These are phyloP conservation scores for Trifolium fragiferum DNA, from an alignment of 306 rosid genomes.

Conservation along the genomic window DNA sequence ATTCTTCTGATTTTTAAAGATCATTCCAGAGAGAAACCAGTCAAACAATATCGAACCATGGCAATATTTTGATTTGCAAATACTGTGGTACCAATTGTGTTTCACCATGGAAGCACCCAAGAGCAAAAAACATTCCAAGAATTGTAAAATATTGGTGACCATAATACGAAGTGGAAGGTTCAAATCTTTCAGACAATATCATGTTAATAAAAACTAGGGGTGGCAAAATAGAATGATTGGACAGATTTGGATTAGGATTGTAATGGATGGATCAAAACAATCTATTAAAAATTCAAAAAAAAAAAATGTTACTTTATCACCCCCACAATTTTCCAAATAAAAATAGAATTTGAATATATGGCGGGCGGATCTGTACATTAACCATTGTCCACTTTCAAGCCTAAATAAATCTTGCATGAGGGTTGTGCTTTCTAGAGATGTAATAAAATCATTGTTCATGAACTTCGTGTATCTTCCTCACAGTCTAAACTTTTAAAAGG, in stretches of 20 bases:
- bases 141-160: constrained; percentile 1
- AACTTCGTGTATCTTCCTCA: not conserved
- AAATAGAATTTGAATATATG: not conserved
- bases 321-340: not conserved
- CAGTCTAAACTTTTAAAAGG: not conserved
- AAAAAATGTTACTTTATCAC: not conserved
- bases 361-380: not conserved
- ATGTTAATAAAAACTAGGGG: constrained; percentile 2
- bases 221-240: too few species aligned
- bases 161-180: constrained; percentile 22
- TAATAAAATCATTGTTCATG: not conserved
- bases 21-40: constrained; percentile 29
- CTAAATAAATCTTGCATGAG: not conserved
- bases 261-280: not conserved
- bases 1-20: constrained; percentile 14
- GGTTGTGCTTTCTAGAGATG: not conserved
- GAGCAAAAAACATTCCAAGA: not conserved
- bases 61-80: constrained; percentile 29
- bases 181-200: not conserved
- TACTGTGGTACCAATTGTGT: not conserved
- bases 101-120: not conserved
- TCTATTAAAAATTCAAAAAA: too few species aligned
- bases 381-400: not conserved
- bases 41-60: constrained; percentile 25
- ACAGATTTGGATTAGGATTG: not conserved